These are phyloP conservation scores for Ophiocordyceps camponoti-leonardi DNA, from an alignment of 2,329 filamentous ascomycete genomes.

Conservation along the genomic window DNA sequence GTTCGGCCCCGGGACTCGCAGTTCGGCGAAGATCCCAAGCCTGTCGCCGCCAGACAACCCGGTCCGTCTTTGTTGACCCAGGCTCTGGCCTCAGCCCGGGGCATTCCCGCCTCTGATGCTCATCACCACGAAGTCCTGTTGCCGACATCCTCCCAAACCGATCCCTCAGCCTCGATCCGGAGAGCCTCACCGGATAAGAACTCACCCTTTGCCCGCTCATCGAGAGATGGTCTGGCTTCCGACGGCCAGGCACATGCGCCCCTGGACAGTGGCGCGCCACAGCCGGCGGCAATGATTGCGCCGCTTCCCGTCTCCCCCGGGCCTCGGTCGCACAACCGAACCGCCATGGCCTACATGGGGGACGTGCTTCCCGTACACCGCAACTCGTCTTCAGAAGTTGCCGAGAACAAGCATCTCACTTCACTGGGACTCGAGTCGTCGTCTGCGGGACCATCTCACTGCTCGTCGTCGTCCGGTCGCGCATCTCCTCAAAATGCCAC, in stretches of 20 bases:
- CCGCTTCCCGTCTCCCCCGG: slow-evolving; percentile 14
- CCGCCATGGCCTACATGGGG: slow-evolving; percentile 15
- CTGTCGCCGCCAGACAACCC: slow-evolving; percentile 24
- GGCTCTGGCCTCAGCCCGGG: slow-evolving; percentile 40
- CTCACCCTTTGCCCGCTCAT: not conserved
- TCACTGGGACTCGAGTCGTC: not conserved
- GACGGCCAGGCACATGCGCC: slow-evolving; percentile 15
- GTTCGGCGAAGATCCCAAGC: slow-evolving; percentile 23
- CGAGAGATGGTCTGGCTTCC: slow-evolving; percentile 17
- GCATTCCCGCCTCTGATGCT: slow-evolving; percentile 16
- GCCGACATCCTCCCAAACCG: not conserved
- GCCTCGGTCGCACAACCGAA: slow-evolving; percentile 15
- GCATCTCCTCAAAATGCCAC: slow-evolving; percentile 9
- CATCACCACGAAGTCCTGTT: not conserved
- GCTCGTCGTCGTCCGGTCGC: not conserved
- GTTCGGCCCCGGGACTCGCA: slow-evolving; percentile 1
- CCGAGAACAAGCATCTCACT: not conserved
- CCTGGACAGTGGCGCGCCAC: slow-evolving; percentile 14
- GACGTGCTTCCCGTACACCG: slow-evolving; percentile 19
- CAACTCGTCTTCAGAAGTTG: slow-evolving; percentile 12
- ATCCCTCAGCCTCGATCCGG: not conserved
- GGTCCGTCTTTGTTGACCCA: slow-evolving; percentile 39
- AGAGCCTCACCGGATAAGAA: not conserved
- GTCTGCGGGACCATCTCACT: not conserved
- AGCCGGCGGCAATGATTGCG: slow-evolving; percentile 14